Evolutionary conservation across 257 asterid species (phyloP), one percentile per base, ranked within the genome.

Genomic region (Plantago ovata): DNA sequence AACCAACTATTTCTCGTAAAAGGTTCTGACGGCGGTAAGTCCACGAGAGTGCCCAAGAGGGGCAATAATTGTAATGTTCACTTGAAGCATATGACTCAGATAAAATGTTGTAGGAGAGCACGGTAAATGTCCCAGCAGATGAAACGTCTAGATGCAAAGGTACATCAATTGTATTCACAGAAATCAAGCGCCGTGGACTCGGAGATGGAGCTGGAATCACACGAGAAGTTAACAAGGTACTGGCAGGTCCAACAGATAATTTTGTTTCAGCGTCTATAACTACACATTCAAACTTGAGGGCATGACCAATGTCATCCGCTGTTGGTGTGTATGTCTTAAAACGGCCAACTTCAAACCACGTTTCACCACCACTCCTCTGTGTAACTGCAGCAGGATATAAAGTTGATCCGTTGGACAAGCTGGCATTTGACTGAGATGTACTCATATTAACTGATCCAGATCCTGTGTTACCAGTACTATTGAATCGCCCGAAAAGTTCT

Each of bases 41-140:
- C 99, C 99, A 93, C 45, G 99, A 84, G 64, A 93, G 95, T 53
- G 99, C 97, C 99, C 99, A 93, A 60, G 97, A 50, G 33, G 99
- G 99, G 67, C 99, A 93, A 73, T 89, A 93, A 72, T 79, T 71
- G 71, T 84, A 84, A 47, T 69, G 63, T 65, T 93, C 97, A 42
- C 67, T 93, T 15, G 84, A 58, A n/a, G 96, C 95, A 74, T 73
- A 78, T 39, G 79, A 64, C 50, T 93, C 99, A 1, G 95, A 78
- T 49, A 93, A 71, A 43, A 89, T 86, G 71, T 93, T 93, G 81
- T 93, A 93, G 9, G 99, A 93, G 67, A 93, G 94, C 77, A 93
- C 97, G 6, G 96, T 84, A 71, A 93, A 93, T 49, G 87, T 79
- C 77, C 95, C 95, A 6, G 82, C 64, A 13, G 89, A 79, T 20